Conservation (phyloP, 2,329 filamentous ascomycete species). For the Paramyrothecium roridum region DNA sequence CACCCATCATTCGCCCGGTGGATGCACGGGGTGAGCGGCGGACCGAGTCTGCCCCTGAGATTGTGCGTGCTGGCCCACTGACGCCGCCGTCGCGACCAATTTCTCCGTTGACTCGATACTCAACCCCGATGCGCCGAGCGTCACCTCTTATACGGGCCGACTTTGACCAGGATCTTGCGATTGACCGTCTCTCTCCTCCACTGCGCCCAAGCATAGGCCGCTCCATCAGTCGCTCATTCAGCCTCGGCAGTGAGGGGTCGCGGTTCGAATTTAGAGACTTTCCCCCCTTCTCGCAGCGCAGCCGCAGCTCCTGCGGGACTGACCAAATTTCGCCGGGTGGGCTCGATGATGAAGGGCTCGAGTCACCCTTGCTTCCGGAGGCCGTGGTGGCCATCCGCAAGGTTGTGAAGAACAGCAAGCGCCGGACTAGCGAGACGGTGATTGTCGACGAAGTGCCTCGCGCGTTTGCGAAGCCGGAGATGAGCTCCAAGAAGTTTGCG, state of each 20-base stretch:
- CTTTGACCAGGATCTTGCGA: constrained; percentile 33
- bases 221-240: constrained; percentile 30
- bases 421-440: constrained; percentile 19
- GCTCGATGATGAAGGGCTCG: constrained; percentile 19
- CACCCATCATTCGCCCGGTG: constrained; percentile 26
- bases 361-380: constrained; percentile 27
- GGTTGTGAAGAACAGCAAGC: constrained; percentile 12
- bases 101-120: constrained; percentile 23
- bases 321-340: constrained; percentile 13
- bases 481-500: constrained; percentile 44
- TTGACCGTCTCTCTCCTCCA: constrained; percentile 34
- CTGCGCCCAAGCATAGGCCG: constrained; percentile 22
- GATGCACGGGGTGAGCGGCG: constrained; percentile 15
- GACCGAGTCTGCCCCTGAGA: constrained; percentile 24
- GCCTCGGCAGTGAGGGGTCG: constrained; percentile 26
- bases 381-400: constrained; percentile 26
- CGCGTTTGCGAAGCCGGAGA: constrained; percentile 28
- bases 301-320: constrained; percentile 16
- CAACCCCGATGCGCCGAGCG: constrained; percentile 23
- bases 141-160: constrained; percentile 31
- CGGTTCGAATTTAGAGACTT: constrained; percentile 30
- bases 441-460: constrained; percentile 23
- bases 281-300: constrained; percentile 31
- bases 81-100: constrained; percentile 20
- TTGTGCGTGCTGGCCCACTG: constrained; percentile 6